Evolutionary conservation across 179 eudicot genomes (phyloP).

Genomic region (Camellia oleifera): DNA sequence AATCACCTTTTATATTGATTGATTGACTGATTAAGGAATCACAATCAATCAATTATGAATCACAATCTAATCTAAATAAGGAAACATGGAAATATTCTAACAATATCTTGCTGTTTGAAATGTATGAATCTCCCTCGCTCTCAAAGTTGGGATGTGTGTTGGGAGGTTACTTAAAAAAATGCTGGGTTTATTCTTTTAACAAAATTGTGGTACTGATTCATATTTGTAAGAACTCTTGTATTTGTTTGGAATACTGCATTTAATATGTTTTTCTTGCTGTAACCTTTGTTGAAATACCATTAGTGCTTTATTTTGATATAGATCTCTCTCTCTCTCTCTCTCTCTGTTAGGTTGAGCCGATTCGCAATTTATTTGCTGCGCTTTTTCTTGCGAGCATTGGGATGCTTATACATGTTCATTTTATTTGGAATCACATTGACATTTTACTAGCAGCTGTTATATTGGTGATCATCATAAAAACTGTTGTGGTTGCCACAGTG

Average conservation of each 20-base stretch:
- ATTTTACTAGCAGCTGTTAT: conserved; percentile 84
- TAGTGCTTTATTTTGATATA: not conserved
- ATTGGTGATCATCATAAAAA: conserved; percentile 69
- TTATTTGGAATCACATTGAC: conserved; percentile 94
- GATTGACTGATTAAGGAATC: too few relatives aligned
- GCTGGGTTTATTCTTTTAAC: not conserved
- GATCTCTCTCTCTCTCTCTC: conserved; percentile 6
- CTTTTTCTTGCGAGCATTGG: conserved; percentile 97
- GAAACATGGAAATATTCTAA: not conserved
- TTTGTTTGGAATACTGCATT: not conserved
- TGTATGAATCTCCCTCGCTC: not conserved
- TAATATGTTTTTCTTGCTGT: not conserved
- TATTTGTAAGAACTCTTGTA: not conserved
- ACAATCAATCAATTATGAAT: too few relatives aligned
- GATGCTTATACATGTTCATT: conserved; percentile 92
- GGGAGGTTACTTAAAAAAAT: too few relatives aligned
- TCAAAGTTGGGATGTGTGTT: conserved; percentile 3
- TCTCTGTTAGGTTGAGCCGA: conserved; percentile 75
- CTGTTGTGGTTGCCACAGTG: conserved; percentile 58
- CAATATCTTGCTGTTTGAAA: conserved; percentile 5
- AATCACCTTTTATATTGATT: too few relatives aligned
- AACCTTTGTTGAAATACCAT: not conserved
- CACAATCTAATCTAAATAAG: not conserved
- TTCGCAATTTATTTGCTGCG: conserved; percentile 93
- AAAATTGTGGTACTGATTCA: not conserved